Conservation (phyloP, 2,329 filamentous ascomycete species). For the Botrytis pseudocinerea region DNA sequence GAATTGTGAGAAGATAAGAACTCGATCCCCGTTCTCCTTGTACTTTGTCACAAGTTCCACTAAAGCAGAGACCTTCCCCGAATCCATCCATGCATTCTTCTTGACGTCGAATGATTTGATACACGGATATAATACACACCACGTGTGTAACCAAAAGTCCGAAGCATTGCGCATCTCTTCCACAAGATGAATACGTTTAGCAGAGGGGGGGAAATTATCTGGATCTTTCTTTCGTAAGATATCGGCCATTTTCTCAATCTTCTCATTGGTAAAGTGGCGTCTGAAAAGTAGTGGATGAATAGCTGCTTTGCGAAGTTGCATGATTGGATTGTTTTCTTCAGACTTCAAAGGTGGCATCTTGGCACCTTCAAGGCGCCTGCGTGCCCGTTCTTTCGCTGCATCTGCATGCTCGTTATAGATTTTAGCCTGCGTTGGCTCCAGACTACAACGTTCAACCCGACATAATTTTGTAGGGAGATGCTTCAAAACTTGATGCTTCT, state of each 20-base stretch:
- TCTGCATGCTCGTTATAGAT: slow-evolving; percentile 74
- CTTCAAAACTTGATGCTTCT: slow-evolving; percentile 87
- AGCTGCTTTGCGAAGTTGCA: slow-evolving; percentile 88
- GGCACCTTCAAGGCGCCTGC: slow-evolving; percentile 55
- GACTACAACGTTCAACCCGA: slow-evolving; percentile 76
- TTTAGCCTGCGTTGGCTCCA: slow-evolving; percentile 69
- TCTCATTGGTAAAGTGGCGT: slow-evolving; percentile 73
- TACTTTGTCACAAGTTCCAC: slow-evolving; percentile 72
- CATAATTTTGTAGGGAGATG: slow-evolving; percentile 80
- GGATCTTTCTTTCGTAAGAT: slow-evolving; percentile 71
- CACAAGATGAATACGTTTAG: slow-evolving; percentile 53
- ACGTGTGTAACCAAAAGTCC: slow-evolving; percentile 66
- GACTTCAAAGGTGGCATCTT: slow-evolving; percentile 48
- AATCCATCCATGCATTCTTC: slow-evolving; percentile 56
- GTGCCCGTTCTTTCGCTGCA: slow-evolving; percentile 59
- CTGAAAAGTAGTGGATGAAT: slow-evolving; percentile 90
- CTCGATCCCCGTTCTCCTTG: slow-evolving; percentile 77
- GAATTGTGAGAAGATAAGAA: slow-evolving; percentile 92
- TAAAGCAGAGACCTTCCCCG: slow-evolving; percentile 84
- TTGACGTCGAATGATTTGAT: slow-evolving; percentile 59
- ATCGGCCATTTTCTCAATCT: slow-evolving; percentile 73
- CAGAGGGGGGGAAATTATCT: slow-evolving; percentile 51
- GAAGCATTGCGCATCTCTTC: slow-evolving; percentile 59
- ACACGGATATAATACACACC: slow-evolving; percentile 59
- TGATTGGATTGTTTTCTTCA: slow-evolving; percentile 72